phyloP scores from a whole-genome alignment of 306 rosid genomes.

The Chamaecrista fasciculata region DNA sequence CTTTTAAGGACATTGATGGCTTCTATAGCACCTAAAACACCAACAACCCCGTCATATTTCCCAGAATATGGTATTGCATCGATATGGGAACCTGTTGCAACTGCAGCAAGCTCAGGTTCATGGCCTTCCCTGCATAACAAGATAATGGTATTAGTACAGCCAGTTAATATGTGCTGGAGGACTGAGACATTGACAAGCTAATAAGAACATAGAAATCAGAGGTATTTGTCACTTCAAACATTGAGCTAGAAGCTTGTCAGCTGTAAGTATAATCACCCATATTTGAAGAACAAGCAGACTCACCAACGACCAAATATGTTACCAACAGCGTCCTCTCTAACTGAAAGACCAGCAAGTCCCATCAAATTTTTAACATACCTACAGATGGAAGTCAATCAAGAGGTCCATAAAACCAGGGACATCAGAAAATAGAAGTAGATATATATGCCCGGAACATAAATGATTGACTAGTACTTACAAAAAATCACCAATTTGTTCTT shows the following conservation, averaged over 20 bases:
- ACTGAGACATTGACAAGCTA: not conserved
- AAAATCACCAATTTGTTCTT: not conserved
- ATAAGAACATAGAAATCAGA: not conserved
- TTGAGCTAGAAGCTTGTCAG: not conserved
- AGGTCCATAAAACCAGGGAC: constrained; percentile 19
- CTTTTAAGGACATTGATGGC: constrained; percentile 82
- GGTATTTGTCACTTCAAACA: not conserved
- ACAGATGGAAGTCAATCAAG: constrained; percentile 29
- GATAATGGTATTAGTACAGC: constrained; percentile 17
- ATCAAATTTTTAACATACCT: constrained; percentile 81
- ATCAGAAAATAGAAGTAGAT: constrained; percentile 12
- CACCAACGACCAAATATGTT: constrained; percentile 93
- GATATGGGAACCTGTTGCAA: constrained; percentile 90
- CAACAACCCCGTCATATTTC: constrained; percentile 94
- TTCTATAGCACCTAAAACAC: constrained; percentile 98
- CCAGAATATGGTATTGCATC: constrained; percentile 98
- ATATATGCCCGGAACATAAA: not conserved
- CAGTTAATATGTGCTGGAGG: constrained; percentile 11
- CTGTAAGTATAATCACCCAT: not conserved
- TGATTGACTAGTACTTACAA: constrained; percentile 1
- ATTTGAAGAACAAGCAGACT: constrained; percentile 33
- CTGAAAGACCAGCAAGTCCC: constrained; percentile 80
- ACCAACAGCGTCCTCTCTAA: constrained; percentile 94
- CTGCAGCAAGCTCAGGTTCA: constrained; percentile 76
- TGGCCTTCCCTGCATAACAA: constrained; percentile 66